phyloP scores from a whole-genome alignment of 2,329 filamentous ascomycete species.

The Xylariaceae sp. region DNA sequence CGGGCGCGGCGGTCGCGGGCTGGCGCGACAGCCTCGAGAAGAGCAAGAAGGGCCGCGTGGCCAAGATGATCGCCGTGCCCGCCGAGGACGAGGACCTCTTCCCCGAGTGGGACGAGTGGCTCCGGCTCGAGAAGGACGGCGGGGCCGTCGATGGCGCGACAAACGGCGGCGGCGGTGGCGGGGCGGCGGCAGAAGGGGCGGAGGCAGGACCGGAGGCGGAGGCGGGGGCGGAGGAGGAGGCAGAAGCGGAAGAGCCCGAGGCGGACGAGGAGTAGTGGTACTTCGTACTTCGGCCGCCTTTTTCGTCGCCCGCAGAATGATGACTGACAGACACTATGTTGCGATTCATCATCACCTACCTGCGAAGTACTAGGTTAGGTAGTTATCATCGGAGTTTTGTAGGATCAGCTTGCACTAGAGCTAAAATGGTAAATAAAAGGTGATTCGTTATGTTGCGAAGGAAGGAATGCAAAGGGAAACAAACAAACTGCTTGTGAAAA shows the following conservation, averaged over 20 bases:
- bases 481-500: too few species aligned
- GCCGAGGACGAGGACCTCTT: conserved; percentile 82
- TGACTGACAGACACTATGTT: too few species aligned
- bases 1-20: conserved; percentile 56
- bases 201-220: conserved; percentile 9
- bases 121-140: conserved; percentile 71
- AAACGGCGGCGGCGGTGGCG: conserved; percentile 13
- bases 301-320: too few species aligned
- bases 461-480: too few species aligned
- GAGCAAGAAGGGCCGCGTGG: conserved; percentile 75
- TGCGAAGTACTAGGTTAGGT: too few species aligned
- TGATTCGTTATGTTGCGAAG: too few species aligned
- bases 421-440: too few species aligned
- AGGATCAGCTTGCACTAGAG: too few species aligned
- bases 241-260: conserved; percentile 2
- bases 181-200: conserved; percentile 16
- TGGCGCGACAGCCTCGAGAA: conserved; percentile 86
- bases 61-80: conserved; percentile 75
- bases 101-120: conserved; percentile 90
- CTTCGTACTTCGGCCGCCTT: too few species aligned
- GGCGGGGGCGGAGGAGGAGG: conserved; percentile 3
- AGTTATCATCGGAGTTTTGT: too few species aligned
- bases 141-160: conserved; percentile 30
- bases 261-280: conserved; percentile 15
- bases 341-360: too few species aligned